A percentile compares a stretch with the other conserved stretches of the same genome.
phyloP scores from a whole-genome alignment of 352 stramenopile genomes.

The Globisporangium irregulare region DNA sequence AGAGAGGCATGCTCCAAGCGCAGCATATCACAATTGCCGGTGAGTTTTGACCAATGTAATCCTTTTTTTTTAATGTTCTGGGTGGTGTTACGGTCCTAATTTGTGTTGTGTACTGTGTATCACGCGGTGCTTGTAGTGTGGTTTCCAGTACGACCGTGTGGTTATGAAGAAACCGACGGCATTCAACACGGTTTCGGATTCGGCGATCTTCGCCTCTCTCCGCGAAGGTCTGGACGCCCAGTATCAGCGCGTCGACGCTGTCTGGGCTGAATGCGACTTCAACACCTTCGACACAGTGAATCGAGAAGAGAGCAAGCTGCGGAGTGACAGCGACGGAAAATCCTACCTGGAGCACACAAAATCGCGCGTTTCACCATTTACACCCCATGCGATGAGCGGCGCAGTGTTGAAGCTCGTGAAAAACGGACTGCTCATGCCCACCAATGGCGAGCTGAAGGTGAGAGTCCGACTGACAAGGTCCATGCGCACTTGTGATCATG shows the following conservation, averaged over 20 bases:
- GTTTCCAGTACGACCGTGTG: background rate
- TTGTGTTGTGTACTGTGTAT: background rate
- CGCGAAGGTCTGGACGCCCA: conserved; percentile 21
- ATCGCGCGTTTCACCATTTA: background rate
- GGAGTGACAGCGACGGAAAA: background rate
- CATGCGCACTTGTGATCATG: background rate
- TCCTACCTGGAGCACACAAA: background rate
- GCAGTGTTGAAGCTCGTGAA: background rate
- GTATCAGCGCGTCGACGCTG: conserved; percentile 17
- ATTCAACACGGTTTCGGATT: background rate
- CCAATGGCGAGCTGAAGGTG: background rate
- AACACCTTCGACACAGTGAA: background rate
- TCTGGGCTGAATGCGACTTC: conserved; percentile 22
- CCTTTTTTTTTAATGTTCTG: background rate
- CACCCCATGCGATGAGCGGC: background rate
- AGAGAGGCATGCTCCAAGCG: background rate
- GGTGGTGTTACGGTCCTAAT: background rate
- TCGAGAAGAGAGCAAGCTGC: background rate
- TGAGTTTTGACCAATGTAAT: background rate
- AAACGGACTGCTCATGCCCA: background rate
- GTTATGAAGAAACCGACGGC: background rate
- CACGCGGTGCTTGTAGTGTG: conserved; percentile 3
- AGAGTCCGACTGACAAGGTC: background rate
- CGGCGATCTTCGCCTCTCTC: conserved; percentile 28
- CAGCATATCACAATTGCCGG: background rate